A percentile compares a stretch with the other conserved stretches of the same genome.
Conservation (phyloP, 352 stramenopile genomes). For the Globisporangium yorkense region DNA sequence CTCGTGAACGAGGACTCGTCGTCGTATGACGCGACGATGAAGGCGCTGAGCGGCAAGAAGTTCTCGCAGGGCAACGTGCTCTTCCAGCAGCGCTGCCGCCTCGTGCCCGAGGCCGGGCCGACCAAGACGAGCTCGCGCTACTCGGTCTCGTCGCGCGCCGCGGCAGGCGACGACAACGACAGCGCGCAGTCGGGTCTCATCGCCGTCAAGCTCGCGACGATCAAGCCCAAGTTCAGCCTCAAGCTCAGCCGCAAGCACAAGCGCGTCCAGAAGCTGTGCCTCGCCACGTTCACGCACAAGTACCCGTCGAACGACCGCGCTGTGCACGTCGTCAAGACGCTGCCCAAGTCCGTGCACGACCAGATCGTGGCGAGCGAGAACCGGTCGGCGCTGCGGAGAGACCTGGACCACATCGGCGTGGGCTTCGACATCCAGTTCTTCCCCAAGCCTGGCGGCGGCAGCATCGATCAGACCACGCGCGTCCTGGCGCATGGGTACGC, state of each 20-base stretch:
- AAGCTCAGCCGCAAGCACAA: constrained; percentile 29
- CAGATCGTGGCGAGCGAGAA: constrained; percentile 41
- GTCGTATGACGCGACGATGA: constrained; percentile 43
- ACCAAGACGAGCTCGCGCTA: not conserved
- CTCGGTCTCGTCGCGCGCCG: not conserved
- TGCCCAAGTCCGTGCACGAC: constrained; percentile 51
- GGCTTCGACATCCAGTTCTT: constrained; percentile 56
- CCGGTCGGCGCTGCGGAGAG: constrained; percentile 39
- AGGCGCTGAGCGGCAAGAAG: constrained; percentile 36
- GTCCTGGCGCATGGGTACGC: constrained; percentile 63
- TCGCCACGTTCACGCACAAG: constrained; percentile 38
- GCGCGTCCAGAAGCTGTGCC: constrained; percentile 47
- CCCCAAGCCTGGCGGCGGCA: constrained; percentile 17
- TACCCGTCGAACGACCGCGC: constrained; percentile 38
- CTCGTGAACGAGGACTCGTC: constrained; percentile 36
- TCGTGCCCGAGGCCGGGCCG: constrained; percentile 10
- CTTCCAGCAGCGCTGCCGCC: constrained; percentile 33
- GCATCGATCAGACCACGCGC: constrained; percentile 27
- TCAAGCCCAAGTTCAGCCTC: constrained; percentile 21
- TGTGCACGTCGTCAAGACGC: constrained; percentile 56
- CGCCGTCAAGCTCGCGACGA: constrained; percentile 27
- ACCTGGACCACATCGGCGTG: constrained; percentile 54
- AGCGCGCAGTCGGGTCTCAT: constrained; percentile 23
- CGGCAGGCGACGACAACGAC: constrained; percentile 1
- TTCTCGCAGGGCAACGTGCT: constrained; percentile 45